Evolutionary conservation across 139 green algal species (phyloP).

Genomic region (Haematococcus sp.): DNA sequence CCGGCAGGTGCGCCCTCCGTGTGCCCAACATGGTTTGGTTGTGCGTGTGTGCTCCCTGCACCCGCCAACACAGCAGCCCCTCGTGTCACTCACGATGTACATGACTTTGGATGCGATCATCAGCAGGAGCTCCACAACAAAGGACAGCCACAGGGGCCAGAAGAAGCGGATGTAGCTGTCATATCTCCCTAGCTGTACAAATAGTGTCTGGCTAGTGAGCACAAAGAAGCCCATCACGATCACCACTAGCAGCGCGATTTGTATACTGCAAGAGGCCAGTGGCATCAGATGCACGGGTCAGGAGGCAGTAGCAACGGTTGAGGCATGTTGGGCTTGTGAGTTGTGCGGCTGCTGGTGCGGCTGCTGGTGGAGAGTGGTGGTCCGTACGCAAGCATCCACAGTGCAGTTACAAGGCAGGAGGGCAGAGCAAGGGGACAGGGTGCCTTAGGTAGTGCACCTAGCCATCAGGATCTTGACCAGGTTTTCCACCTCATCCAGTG

Average conservation of each 20-base stretch:
- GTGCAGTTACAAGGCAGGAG: no score
- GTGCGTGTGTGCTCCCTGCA: no score
- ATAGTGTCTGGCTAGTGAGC: slow-evolving; percentile 26
- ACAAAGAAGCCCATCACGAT: slow-evolving; percentile 35
- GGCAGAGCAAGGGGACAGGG: not conserved
- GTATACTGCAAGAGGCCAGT: slow-evolving; percentile 21
- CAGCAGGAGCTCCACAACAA: slow-evolving; percentile 17
- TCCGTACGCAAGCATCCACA: no score
- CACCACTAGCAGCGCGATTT: slow-evolving; percentile 21
- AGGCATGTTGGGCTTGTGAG: no score
- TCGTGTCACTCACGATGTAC: slow-evolving; percentile 6
- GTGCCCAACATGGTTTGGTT: no score
- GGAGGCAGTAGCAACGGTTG: no score
- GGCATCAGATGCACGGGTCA: no score
- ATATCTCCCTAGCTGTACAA: slow-evolving; percentile 26
- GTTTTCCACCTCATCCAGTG: slow-evolving; percentile 6
- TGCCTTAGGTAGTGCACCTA: not conserved
- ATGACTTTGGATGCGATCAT: slow-evolving; percentile 13
- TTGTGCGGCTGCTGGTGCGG: slow-evolving; percentile 12
- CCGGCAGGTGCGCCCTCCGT: no score
- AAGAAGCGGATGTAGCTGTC: slow-evolving; percentile 27
- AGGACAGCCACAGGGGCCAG: slow-evolving; percentile 12
- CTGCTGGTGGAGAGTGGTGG: no score
- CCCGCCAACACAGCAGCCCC: no score
- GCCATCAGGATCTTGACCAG: slow-evolving; percentile 20